Base-by-base conservation (phyloP, 106 monocot species). In the Apostasia ramifera region DNA sequence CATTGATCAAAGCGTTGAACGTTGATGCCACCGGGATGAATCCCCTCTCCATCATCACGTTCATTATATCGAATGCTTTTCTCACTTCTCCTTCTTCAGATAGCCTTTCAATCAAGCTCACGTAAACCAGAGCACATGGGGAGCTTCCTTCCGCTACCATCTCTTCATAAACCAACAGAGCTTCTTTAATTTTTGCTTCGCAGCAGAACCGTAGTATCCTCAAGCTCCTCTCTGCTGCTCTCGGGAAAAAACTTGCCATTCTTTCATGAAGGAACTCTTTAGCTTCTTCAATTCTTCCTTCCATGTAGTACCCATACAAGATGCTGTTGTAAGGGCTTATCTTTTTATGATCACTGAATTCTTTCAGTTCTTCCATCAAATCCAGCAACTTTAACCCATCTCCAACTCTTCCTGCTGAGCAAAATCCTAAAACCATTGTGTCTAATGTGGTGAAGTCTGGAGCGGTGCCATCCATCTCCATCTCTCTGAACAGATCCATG, bases 311-410 rank as follows among this genome's bases (percentile, higher is more conserved):
- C 9, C 92, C 92, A 81, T 83, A 88, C 12, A 92, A 63, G 13
- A 92, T 65, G 57, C 88, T 88, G 73, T 92, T 88, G 62, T 88
- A 88, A 65, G 88, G 88, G 42, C 71, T 73, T 52, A 92, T 81
- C 65, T 55, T 75, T 39, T 64, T 60, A 26, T 57, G 54, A 40
- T 54, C 56, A 12, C 71, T 74, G 26, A 26, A 26, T 39, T 62
- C 71, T 51, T 53, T 74, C 13, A 63, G 64, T 63, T 92, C 85
- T 77, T 85, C 82, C 92, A 85, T 81, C 79, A 83, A 47, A 42
- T 39, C 41, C 78, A 88, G 70, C 43, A 81, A 47, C 76, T 62
- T 79, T 61, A 81, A 66, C 12, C 82, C 92, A 54, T 92, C 84
- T n/a, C n/a, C 83, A 37, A 88, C 78, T 70, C 81, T 78, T 55